Percentiles rank a stretch among this genome's conserved stretches.
These are phyloP conservation scores for Apiotrichum veenhuisii DNA, from an alignment of 1,284 basidiomycete species.

Conservation along the genomic window DNA sequence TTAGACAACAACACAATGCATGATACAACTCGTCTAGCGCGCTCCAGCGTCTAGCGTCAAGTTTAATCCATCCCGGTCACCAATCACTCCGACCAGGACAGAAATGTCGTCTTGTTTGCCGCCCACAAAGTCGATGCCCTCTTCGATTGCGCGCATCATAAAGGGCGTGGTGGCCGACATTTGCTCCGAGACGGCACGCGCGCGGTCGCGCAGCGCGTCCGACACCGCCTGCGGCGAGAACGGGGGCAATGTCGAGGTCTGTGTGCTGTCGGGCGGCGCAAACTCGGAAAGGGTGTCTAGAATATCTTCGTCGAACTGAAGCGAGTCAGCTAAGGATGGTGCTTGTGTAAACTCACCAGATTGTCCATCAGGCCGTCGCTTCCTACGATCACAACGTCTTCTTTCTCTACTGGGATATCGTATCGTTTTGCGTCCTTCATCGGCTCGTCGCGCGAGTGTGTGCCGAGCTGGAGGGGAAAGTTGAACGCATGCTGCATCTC, in stretches of 20 bases:
- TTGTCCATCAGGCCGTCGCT: slow-evolving; percentile 91
- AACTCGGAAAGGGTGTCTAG: slow-evolving; percentile 79
- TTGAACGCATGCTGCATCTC: slow-evolving; percentile 98
- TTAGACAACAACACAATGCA: slow-evolving; percentile 20
- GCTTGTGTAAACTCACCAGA: slow-evolving; percentile 50
- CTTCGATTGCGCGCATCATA: slow-evolving; percentile 56
- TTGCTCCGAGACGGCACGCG: slow-evolving; percentile 54
- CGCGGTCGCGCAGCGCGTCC: slow-evolving; percentile 54
- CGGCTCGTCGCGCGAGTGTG: slow-evolving; percentile 65
- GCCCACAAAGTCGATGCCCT: slow-evolving; percentile 54
- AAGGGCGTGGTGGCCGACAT: slow-evolving; percentile 55
- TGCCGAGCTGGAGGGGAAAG: slow-evolving; percentile 75
- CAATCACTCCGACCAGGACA: slow-evolving; percentile 47
- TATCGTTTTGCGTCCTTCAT: slow-evolving; percentile 66
- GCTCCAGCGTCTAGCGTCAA: slow-evolving; percentile 14
- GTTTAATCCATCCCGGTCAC: slow-evolving; percentile 27
- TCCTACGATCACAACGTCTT: slow-evolving; percentile 86
- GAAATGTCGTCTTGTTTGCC: slow-evolving; percentile 50
- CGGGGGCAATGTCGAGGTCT: slow-evolving; percentile 26
- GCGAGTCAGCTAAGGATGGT: not conserved
- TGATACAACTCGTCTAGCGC: slow-evolving; percentile 13
- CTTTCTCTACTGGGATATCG: slow-evolving; percentile 71
- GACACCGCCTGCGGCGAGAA: slow-evolving; percentile 55
- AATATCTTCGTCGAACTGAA: slow-evolving; percentile 82
- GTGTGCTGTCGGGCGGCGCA: slow-evolving; percentile 42